These are phyloP conservation scores for Phyllostachys edulis DNA, from an alignment of 176 grass and related monocot species.

Conservation along the genomic window DNA sequence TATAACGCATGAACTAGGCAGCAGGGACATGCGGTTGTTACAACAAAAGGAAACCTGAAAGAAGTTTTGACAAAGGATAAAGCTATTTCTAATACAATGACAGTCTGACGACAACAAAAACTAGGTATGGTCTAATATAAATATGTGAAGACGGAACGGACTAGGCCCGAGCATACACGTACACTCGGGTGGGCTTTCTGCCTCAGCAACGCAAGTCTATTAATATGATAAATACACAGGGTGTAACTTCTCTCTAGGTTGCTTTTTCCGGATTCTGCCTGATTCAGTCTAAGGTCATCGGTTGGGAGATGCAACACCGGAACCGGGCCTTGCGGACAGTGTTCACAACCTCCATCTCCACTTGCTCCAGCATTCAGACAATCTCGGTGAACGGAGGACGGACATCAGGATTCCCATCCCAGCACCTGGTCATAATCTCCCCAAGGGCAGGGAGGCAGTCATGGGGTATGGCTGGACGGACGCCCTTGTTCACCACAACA, in stretches of 20 bases:
- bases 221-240: constrained; percentile 54
- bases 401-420: no score
- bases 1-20: constrained; percentile 25
- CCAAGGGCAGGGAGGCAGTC: no score
- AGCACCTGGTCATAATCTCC: no score
- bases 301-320: constrained; percentile 52
- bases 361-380: constrained; percentile 63
- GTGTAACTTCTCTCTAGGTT: constrained; percentile 32
- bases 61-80: constrained; percentile 31
- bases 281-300: constrained; percentile 53
- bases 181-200: constrained; percentile 26
- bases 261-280: constrained; percentile 15
- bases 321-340: constrained; percentile 55
- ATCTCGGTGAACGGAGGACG: no score
- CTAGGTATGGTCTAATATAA: constrained; percentile 46
- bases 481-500: no score
- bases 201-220: constrained; percentile 31
- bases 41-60: constrained; percentile 29
- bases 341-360: constrained; percentile 49
- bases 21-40: constrained; percentile 36
- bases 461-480: no score
- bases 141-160: constrained; percentile 36
- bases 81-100: constrained; percentile 38
- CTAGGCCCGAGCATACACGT: constrained; percentile 11
- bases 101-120: background rate